Conservation (phyloP, 2,329 filamentous ascomycete species). For the Trichoderma breve region DNA sequence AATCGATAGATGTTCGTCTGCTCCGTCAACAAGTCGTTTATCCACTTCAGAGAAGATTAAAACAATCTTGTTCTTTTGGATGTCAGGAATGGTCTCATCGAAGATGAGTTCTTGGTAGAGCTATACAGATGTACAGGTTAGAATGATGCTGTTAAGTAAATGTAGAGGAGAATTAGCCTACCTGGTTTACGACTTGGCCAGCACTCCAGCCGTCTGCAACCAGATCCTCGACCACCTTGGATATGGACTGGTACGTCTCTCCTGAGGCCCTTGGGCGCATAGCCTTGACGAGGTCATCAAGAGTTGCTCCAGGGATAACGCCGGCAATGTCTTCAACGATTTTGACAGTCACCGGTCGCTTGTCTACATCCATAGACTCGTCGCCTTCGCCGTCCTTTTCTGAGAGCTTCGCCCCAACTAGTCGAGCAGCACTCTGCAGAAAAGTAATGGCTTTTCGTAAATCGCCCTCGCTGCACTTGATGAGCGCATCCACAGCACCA, state of each 20-base stretch:
- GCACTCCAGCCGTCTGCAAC: conserved; percentile 97
- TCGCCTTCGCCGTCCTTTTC: conserved; percentile 51
- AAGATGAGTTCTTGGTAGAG: conserved; percentile 80
- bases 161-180: conserved; percentile 36
- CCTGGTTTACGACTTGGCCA: conserved; percentile 79
- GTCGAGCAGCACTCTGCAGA: conserved; percentile 85
- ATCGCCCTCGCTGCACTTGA: conserved; percentile 89
- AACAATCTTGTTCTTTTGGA: conserved; percentile 87
- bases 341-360: conserved; percentile 66
- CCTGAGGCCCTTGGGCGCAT: conserved; percentile 69
- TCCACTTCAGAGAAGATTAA: conserved; percentile 90
- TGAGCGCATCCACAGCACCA: conserved; percentile 78
- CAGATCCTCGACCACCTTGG: conserved; percentile 81
- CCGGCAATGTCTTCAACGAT: conserved; percentile 94
- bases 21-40: conserved; percentile 89
- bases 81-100: conserved; percentile 79
- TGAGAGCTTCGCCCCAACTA: conserved; percentile 67
- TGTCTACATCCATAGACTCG: conserved; percentile 61
- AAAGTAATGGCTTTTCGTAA: conserved; percentile 95
- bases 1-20: conserved; percentile 90
- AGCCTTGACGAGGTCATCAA: conserved; percentile 68
- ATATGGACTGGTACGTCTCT: conserved; percentile 69
- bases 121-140: conserved; percentile 38
- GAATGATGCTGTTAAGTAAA: conserved; percentile 23
- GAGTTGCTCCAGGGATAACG: conserved; percentile 75